Evolutionary conservation across 23 red algal species (phyloP).

Genomic region (Pyropia haitanensis): DNA sequence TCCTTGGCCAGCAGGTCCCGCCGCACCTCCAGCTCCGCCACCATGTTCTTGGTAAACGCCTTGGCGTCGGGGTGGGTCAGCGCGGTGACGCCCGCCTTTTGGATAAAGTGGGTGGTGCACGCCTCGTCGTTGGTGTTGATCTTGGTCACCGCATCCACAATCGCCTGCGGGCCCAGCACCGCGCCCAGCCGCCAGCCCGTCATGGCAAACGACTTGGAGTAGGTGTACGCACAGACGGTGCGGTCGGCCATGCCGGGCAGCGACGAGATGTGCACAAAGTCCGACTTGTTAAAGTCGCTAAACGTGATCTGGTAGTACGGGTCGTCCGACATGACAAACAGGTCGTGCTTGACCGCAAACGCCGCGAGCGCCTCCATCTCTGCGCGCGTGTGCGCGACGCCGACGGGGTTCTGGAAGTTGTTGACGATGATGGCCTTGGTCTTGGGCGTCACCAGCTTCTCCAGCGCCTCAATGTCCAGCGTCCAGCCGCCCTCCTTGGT

Average conservation of each 20-base stretch:
- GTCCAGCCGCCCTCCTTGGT: conserved; percentile 34
- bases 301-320: conserved; percentile 80
- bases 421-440: conserved; percentile 89
- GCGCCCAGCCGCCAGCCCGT: conserved; percentile 91
- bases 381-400: conserved; percentile 43
- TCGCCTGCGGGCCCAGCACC: conserved; percentile 51
- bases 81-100: conserved; percentile 60
- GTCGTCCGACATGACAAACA: conserved; percentile 84
- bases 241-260: conserved; percentile 67
- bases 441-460: conserved; percentile 22
- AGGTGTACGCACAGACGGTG: conserved; percentile 66
- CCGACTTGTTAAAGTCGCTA: conserved; percentile 30
- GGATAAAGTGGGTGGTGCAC: conserved; percentile 76
- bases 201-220: conserved; percentile 96
- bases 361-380: conserved; percentile 60
- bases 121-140: conserved; percentile 77
- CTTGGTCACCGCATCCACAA: conserved; percentile 69
- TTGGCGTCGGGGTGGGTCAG: conserved; percentile 46
- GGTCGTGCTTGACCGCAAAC: conserved; percentile 55
- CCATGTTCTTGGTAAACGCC: conserved; percentile 58
- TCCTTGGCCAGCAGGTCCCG: conserved; percentile 41
- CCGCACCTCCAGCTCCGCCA: conserved; percentile 34
- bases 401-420: conserved; percentile 89
- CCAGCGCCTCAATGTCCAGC: conserved; percentile 31
- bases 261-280: conserved; percentile 58